Evolutionary conservation across 1,284 basidiomycete species (phyloP).

Genomic region (Agroathelia rolfsii): DNA sequence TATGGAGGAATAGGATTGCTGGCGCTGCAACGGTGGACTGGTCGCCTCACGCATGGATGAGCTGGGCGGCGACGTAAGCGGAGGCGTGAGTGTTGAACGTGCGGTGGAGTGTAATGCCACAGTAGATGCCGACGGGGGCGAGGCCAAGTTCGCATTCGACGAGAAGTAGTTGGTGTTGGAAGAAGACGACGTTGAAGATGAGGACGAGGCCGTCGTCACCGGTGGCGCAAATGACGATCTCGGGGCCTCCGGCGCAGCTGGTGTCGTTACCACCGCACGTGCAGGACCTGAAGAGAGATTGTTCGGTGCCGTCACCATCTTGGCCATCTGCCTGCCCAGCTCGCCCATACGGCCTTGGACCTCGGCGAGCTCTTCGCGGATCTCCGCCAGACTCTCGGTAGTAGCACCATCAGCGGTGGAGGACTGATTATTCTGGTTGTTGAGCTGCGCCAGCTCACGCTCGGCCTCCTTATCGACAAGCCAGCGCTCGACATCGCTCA

Average conservation of each 20-base stretch:
- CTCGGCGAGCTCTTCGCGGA: slow-evolving; percentile 60
- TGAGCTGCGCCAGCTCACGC: slow-evolving; percentile 15
- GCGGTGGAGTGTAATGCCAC: slow-evolving; percentile 7
- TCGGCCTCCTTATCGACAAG: slow-evolving; percentile 67
- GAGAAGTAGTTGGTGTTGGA: slow-evolving; percentile 18
- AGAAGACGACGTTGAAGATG: slow-evolving; percentile 22
- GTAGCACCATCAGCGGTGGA: slow-evolving; percentile 16
- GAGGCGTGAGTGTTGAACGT: slow-evolving; percentile 31
- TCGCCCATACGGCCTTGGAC: slow-evolving; percentile 63
- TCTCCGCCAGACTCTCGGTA: slow-evolving; percentile 33
- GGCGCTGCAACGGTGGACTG: slow-evolving; percentile 50
- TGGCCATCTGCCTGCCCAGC: slow-evolving; percentile 69
- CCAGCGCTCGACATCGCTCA: slow-evolving; percentile 77
- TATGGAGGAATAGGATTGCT: slow-evolving; percentile 18
- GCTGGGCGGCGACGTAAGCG: slow-evolving; percentile 23
- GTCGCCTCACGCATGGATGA: slow-evolving; percentile 48
- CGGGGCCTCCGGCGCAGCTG: slow-evolving; percentile 24
- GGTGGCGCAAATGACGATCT: slow-evolving; percentile 18
- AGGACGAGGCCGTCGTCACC: slow-evolving; percentile 19
- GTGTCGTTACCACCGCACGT: slow-evolving; percentile 33
- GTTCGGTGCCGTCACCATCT: slow-evolving; percentile 45
- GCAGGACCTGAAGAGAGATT: slow-evolving; percentile 45
- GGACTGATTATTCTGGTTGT: slow-evolving; percentile 12
- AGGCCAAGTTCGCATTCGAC: neutral
- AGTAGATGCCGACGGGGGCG: slow-evolving; percentile 8